Percentiles rank a stretch among this genome's conserved stretches.
Evolutionary conservation across 495 filamentous ascomycete species (phyloP).

Genomic region (Corynascus novoguineensis): DNA sequence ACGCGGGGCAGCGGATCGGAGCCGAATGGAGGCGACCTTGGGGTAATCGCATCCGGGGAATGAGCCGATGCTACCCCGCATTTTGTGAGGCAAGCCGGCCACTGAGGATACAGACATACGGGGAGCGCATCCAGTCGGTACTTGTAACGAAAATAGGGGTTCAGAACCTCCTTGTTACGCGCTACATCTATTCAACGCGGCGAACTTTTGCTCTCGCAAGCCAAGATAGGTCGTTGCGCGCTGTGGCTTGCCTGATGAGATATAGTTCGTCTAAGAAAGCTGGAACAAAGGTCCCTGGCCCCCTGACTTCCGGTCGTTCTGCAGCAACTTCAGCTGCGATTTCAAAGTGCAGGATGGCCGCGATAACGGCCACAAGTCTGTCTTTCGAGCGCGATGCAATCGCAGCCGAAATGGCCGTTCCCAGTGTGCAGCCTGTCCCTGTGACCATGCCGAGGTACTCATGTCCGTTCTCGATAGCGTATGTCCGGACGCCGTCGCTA

Average conservation of each 20-base stretch:
- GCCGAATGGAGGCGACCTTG: not conserved
- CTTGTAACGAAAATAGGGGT: slow-evolving; percentile 1
- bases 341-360: slow-evolving; percentile 73
- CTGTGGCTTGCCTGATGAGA: slow-evolving; percentile 45
- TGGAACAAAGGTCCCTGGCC: slow-evolving; percentile 84
- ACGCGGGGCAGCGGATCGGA: slow-evolving; percentile 12
- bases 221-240: slow-evolving; percentile 48
- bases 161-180: not conserved
- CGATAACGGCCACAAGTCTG: slow-evolving; percentile 59
- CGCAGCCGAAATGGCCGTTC: slow-evolving; percentile 71
- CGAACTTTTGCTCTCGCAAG: slow-evolving; percentile 51
- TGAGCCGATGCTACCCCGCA: slow-evolving; percentile 16
- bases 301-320: slow-evolving; percentile 54
- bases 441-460: slow-evolving; percentile 73
- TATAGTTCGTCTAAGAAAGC: slow-evolving; percentile 72
- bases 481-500: slow-evolving; percentile 64
- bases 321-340: slow-evolving; percentile 78
- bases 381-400: slow-evolving; percentile 56
- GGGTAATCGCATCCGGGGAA: slow-evolving; percentile 17
- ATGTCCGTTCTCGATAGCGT: slow-evolving; percentile 71
- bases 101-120: not conserved
- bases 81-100: slow-evolving; percentile 10
- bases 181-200: slow-evolving; percentile 1
- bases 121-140: not conserved
- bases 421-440: slow-evolving; percentile 82